Evolutionary conservation across 805 yeast species (phyloP).

Genomic region (Ogataea nakhonphanomensis): DNA sequence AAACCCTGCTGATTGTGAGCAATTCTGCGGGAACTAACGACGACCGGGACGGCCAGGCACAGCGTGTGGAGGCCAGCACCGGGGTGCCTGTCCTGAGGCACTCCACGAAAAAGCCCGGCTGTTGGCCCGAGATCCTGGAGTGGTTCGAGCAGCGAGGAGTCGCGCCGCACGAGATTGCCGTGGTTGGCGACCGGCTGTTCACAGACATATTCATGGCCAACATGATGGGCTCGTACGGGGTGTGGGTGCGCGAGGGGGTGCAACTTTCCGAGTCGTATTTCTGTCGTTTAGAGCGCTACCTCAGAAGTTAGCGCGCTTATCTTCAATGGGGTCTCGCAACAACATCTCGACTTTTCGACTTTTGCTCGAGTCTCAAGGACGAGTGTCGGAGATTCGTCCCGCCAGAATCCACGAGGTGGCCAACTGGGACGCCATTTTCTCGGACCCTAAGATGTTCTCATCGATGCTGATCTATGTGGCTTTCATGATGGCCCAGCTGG

Average conservation of each 20-base stretch:
- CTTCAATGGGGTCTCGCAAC: conserved; percentile 5
- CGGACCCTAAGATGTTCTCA: conserved; percentile 18
- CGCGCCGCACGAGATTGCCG: conserved; percentile 63
- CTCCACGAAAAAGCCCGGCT: conserved; percentile 78
- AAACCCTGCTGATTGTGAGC: conserved; percentile 72
- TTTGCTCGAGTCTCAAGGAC: conserved; percentile 10
- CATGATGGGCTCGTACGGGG: conserved; percentile 79
- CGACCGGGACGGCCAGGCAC: conserved; percentile 61
- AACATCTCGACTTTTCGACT: conserved; percentile 9
- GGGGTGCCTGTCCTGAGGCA: conserved; percentile 73
- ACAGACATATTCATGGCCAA: conserved; percentile 95
- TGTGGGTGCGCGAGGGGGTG: conserved; percentile 85
- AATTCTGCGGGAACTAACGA: conserved; percentile 91
- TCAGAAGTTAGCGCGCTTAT: conserved; percentile 6
- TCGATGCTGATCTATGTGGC: conserved; percentile 21
- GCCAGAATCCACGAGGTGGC: conserved; percentile 19
- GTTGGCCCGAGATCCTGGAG: conserved; percentile 61
- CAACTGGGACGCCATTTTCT: conserved; percentile 28
- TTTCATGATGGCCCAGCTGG: conserved; percentile 26
- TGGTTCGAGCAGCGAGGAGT: conserved; percentile 52
- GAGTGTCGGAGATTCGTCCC: conserved; percentile 7
- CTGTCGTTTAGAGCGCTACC: conserved; percentile 49
- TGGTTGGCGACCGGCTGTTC: conserved; percentile 86
- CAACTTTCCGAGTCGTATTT: conserved; percentile 46
- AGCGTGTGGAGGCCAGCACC: conserved; percentile 53